phyloP scores from a whole-genome alignment of 2,329 filamentous ascomycete species.

The Aureobasidium sp. region DNA sequence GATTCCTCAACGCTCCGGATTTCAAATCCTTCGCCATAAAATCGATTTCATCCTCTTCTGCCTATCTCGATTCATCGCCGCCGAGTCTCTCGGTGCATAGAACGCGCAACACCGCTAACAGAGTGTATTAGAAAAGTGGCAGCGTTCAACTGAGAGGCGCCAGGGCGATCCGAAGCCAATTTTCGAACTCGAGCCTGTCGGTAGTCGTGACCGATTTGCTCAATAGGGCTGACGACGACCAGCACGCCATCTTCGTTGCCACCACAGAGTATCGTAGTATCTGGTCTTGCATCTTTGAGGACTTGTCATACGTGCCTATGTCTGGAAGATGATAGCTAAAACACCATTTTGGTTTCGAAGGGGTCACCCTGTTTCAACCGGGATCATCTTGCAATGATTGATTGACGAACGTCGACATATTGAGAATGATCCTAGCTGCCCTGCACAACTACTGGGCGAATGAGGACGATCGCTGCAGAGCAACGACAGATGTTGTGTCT shows the following conservation, averaged over 20 bases:
- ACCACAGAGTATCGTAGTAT: neutral
- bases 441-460: too few species aligned
- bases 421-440: too few species aligned
- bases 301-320: neutral
- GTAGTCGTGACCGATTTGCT: neutral
- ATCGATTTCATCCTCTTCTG: neutral
- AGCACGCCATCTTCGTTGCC: neutral
- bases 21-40: slow-evolving; percentile 1
- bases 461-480: too few species aligned
- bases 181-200: neutral
- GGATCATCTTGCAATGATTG: neutral
- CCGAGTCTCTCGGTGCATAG: neutral
- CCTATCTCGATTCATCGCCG: neutral
- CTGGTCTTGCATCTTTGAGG: neutral
- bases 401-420: neutral
- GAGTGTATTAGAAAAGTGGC: neutral
- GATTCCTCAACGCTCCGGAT: neutral
- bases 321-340: too few species aligned
- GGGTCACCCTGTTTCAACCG: too few species aligned
- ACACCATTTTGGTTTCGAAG: too few species aligned
- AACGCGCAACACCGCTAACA: neutral
- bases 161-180: neutral
- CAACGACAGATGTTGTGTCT: too few species aligned
- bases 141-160: neutral
- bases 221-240: neutral